Conservation (phyloP, 441 rosid genomes). For the Pelargonium citronellum region DNA sequence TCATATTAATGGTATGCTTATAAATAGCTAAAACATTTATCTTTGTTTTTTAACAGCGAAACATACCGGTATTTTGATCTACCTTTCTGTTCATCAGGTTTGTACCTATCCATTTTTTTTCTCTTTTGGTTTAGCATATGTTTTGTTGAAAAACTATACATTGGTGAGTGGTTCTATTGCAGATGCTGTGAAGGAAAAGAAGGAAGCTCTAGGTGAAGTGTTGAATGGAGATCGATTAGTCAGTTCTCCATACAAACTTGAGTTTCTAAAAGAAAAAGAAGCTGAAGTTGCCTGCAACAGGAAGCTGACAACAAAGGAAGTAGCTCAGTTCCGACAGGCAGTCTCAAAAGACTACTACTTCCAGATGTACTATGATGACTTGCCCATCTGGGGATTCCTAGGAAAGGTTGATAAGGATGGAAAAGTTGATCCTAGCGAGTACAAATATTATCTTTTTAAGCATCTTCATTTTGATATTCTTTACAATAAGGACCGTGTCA, state of each 20-base stretch:
- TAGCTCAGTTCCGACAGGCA: constrained; percentile 36
- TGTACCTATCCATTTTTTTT: neutral
- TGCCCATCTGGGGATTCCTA: constrained; percentile 53
- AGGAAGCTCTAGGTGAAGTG: constrained; percentile 47
- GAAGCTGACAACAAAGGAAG: constrained; percentile 34
- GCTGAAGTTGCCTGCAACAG: constrained; percentile 30
- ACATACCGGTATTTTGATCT: constrained; percentile 43
- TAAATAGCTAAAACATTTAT: neutral
- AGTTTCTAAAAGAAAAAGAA: constrained; percentile 31
- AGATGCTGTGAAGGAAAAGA: constrained; percentile 34
- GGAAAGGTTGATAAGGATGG: constrained; percentile 47
- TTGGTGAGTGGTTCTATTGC: constrained; percentile 7
- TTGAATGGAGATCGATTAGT: constrained; percentile 49
- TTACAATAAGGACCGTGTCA: constrained; percentile 43
- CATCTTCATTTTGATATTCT: constrained; percentile 39
- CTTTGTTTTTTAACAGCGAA: constrained; percentile 27
- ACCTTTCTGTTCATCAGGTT: constrained; percentile 39
- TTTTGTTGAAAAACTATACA: too few relatives aligned
- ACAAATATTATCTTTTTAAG: constrained; percentile 38
- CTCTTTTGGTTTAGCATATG: neutral
- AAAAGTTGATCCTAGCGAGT: constrained; percentile 37
- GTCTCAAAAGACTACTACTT: constrained; percentile 47
- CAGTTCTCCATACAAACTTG: constrained; percentile 36
- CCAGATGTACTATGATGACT: constrained; percentile 61
- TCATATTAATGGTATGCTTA: neutral